Evolutionary conservation across 2,329 filamentous ascomycete genomes (phyloP).

Genomic region (Beauveria australis): DNA sequence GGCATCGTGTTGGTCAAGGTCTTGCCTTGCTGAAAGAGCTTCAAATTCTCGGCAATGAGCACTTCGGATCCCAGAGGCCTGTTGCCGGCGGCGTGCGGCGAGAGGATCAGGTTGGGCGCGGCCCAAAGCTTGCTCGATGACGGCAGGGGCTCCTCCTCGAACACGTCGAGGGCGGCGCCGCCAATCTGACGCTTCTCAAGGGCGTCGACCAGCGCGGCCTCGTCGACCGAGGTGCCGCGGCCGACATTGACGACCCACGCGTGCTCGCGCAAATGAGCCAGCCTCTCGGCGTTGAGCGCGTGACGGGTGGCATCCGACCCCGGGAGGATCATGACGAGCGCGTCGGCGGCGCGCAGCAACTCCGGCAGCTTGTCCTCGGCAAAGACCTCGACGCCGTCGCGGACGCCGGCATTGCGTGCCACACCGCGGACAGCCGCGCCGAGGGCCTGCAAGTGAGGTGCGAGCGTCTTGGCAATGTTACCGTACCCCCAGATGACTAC

Average conservation of each 20-base stretch:
- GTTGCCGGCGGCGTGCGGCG: constrained; percentile 51
- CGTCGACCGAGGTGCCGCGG: constrained; percentile 39
- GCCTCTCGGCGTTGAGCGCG: constrained; percentile 44
- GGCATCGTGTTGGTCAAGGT: constrained; percentile 46
- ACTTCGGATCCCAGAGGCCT: constrained; percentile 51
- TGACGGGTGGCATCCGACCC: constrained; percentile 48
- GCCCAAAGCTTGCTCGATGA: constrained; percentile 38
- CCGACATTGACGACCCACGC: constrained; percentile 48
- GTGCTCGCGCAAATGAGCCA: constrained; percentile 47
- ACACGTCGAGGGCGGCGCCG: constrained; percentile 43
- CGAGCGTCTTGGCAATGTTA: constrained; percentile 55
- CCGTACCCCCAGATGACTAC: constrained; percentile 58
- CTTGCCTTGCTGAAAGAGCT: constrained; percentile 51
- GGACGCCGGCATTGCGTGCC: constrained; percentile 47
- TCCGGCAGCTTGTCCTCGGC: constrained; percentile 43
- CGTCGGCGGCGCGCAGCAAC: constrained; percentile 50
- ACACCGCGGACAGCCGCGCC: constrained; percentile 53
- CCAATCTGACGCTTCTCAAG: constrained; percentile 35
- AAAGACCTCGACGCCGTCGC: constrained; percentile 50
- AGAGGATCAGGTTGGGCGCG: constrained; percentile 43
- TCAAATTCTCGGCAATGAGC: constrained; percentile 53
- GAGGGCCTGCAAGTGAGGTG: constrained; percentile 43
- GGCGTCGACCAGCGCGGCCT: constrained; percentile 39
- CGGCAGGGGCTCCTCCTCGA: constrained; percentile 37
- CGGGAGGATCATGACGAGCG: constrained; percentile 59